Evolutionary conservation across 495 filamentous ascomycete species (phyloP).

Genomic region (Glutinoglossum americanum): DNA sequence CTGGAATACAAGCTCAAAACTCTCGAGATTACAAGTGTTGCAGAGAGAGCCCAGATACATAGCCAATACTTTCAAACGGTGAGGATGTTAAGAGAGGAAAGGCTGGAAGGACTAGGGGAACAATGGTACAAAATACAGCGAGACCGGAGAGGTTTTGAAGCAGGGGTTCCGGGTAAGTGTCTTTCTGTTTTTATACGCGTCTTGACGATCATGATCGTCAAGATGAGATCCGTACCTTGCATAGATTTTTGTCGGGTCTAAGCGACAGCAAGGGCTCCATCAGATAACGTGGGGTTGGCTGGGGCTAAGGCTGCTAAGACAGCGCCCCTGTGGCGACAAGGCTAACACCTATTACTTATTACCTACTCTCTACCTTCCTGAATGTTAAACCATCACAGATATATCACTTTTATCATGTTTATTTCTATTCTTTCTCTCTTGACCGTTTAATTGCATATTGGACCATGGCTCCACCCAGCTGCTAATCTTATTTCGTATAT

Average conservation of each 20-base stretch:
- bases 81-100: slow-evolving; percentile 57
- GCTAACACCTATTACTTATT: background rate
- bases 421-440: background rate
- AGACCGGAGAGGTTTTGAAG: slow-evolving; percentile 65
- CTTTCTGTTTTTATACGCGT: slow-evolving; percentile 1
- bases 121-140: slow-evolving; percentile 82
- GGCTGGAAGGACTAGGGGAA: slow-evolving; percentile 60
- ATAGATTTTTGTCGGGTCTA: background rate
- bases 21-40: slow-evolving; percentile 48
- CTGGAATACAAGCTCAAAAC: slow-evolving; percentile 49
- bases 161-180: slow-evolving; percentile 57
- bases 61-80: slow-evolving; percentile 70
- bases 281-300: background rate
- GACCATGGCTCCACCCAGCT: background rate
- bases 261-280: background rate
- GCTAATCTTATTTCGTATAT: background rate
- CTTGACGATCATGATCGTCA: background rate
- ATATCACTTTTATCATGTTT: background rate
- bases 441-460: background rate
- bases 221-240: background rate
- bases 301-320: background rate
- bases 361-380: background rate
- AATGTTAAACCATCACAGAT: background rate
- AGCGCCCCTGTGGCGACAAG: background rate
- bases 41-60: slow-evolving; percentile 61